Percentiles rank a stretch among this genome's conserved stretches.
Evolutionary conservation across 2,329 filamentous ascomycete species (phyloP).

Genomic region (Aspergillus caelatus): DNA sequence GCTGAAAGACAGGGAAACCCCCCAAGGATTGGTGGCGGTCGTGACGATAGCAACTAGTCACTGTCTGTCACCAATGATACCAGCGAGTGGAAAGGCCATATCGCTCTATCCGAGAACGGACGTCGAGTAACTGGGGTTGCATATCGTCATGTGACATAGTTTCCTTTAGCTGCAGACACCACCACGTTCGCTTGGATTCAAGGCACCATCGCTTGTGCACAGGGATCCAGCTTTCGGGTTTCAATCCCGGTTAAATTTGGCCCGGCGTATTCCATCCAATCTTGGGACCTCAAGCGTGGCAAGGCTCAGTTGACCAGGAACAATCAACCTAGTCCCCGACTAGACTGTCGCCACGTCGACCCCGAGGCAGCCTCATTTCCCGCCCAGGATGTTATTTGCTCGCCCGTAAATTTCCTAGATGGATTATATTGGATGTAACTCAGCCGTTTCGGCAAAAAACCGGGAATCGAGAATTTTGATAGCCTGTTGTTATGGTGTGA

Average conservation of each 20-base stretch:
- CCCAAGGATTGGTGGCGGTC: not conserved
- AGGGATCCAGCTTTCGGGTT: not conserved
- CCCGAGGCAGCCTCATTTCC: not conserved
- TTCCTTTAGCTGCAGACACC: not conserved
- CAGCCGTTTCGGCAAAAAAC: not conserved
- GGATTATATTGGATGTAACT: not conserved
- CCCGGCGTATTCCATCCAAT: not conserved
- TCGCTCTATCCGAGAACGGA: not conserved
- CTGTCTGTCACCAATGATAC: not conserved
- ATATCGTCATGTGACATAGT: not conserved
- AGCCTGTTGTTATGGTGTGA: not conserved
- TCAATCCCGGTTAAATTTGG: not conserved
- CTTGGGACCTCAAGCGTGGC: not conserved
- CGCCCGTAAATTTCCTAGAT: not conserved
- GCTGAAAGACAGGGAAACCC: not conserved
- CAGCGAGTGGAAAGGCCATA: not conserved
- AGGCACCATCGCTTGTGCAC: not conserved
- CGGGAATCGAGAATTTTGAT: not conserved
- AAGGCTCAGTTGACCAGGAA: not conserved
- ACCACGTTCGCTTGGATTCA: conserved; percentile 3
- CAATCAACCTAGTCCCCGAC: not conserved
- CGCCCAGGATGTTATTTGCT: not conserved
- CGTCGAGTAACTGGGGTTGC: not conserved
- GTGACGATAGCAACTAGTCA: not conserved
- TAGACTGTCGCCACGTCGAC: not conserved